phyloP scores from a whole-genome alignment of 139 green algal genomes.

The Trebouxia sp. region DNA sequence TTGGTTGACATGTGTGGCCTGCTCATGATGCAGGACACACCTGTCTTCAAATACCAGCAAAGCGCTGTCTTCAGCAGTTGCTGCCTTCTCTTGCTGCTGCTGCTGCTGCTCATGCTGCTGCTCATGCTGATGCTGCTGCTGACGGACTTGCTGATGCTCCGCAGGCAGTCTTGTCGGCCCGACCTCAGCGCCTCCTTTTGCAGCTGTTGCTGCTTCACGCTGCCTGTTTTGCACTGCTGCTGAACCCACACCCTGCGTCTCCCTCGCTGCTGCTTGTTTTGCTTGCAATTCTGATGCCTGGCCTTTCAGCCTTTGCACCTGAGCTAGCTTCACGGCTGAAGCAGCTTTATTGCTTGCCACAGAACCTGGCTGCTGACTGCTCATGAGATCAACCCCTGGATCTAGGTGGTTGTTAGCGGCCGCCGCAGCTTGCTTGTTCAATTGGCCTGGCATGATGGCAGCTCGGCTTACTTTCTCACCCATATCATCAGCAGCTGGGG shows the following conservation, averaged over 20 bases:
- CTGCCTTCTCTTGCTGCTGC: background rate
- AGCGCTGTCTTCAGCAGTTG: background rate
- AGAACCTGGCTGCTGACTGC: too few species aligned
- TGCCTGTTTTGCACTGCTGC: background rate
- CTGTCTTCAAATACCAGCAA: conserved; percentile 17
- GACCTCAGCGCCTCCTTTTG: too few species aligned
- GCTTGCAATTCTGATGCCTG: background rate
- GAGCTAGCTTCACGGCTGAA: too few species aligned
- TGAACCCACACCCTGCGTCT: background rate
- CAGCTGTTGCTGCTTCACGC: background rate
- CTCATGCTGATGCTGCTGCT: background rate
- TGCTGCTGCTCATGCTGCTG: background rate
- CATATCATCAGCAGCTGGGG: background rate
- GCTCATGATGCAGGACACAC: background rate
- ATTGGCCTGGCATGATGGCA: background rate
- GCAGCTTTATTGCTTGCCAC: too few species aligned
- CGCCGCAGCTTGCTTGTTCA: too few species aligned
- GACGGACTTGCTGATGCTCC: too few species aligned
- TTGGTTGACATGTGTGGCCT: too few species aligned
- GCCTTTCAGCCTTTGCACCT: background rate
- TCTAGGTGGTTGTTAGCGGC: too few species aligned
- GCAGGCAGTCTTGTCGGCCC: too few species aligned
- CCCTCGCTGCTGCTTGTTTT: too few species aligned
- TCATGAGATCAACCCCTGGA: too few species aligned
- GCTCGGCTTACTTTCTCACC: background rate